These are phyloP conservation scores for Gardenia jasminoides DNA, from an alignment of 257 asterid genomes.

Conservation along the genomic window DNA sequence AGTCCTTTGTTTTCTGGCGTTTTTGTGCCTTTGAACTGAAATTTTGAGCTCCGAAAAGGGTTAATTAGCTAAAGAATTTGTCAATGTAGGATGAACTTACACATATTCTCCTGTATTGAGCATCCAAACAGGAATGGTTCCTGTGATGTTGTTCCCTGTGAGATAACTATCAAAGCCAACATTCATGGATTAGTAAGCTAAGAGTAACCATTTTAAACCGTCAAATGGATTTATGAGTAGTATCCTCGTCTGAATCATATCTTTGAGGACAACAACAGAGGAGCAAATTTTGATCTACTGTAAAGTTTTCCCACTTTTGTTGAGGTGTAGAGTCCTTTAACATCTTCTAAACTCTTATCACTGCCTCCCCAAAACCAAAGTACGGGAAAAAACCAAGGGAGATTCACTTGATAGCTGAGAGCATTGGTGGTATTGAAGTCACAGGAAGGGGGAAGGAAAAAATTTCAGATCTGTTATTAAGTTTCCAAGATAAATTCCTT, in stretches of 20 bases:
- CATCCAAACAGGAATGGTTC: conserved; percentile 53
- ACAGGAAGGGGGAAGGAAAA: too few species aligned
- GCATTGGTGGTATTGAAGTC: too few species aligned
- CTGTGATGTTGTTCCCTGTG: conserved; percentile 57
- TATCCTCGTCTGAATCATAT: not conserved
- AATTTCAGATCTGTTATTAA: not conserved
- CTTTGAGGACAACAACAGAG: not conserved
- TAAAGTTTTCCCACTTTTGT: too few species aligned
- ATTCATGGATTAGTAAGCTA: not conserved
- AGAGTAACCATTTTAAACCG: not conserved
- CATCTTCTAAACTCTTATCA: not conserved
- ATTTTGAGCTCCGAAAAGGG: not conserved
- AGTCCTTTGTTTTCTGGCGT: not conserved
- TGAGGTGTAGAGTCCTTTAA: not conserved
- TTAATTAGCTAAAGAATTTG: not conserved
- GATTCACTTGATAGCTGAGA: too few species aligned
- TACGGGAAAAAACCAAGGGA: not conserved
- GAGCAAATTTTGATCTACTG: not conserved
- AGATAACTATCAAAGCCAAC: conserved; percentile 40
- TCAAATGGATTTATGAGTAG: not conserved
- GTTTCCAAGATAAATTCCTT: too few species aligned
- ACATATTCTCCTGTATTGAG: conserved; percentile 27
- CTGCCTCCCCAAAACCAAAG: not conserved
- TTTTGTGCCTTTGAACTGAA: not conserved
- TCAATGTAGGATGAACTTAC: conserved; percentile 23